Percentiles rank a stretch among this genome's conserved stretches.
phyloP scores from a whole-genome alignment of 2,329 filamentous ascomycete genomes.

The Aspergillus puulaauensis region DNA sequence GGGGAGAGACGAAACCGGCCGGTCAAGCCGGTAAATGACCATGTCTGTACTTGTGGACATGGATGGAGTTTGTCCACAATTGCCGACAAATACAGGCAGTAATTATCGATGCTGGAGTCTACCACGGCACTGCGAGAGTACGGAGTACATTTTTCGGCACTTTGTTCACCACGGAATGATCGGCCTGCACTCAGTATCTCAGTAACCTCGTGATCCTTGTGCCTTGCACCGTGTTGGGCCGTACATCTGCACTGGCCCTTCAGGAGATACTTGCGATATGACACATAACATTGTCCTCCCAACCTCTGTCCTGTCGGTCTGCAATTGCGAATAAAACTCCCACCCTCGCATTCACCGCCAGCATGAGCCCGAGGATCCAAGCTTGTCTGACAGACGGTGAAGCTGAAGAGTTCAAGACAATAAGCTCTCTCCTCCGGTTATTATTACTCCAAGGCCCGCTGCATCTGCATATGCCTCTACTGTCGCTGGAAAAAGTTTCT shows the following conservation, averaged over 20 bases:
- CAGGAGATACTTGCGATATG: background rate
- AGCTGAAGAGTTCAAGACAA: background rate
- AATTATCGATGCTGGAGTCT: background rate
- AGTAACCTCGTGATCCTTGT: background rate
- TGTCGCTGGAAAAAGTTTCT: background rate
- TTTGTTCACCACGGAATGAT: background rate
- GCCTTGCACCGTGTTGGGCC: background rate
- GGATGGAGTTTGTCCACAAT: background rate
- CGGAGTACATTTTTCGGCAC: background rate
- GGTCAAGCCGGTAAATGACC: background rate
- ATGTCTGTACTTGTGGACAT: background rate
- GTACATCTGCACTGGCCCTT: background rate
- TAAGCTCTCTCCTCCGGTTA: background rate
- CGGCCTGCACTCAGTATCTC: background rate
- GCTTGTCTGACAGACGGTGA: slow-evolving; percentile 3
- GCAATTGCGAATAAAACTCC: background rate
- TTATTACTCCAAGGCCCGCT: background rate
- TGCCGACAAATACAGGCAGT: background rate
- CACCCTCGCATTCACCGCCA: background rate
- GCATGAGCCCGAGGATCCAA: background rate
- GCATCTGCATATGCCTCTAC: background rate
- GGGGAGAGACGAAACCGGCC: background rate
- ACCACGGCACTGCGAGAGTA: background rate
- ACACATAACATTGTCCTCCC: background rate
- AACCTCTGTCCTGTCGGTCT: background rate